phyloP scores from a whole-genome alignment of 2,329 filamentous ascomycete species.

The Epichloe coenophiala region DNA sequence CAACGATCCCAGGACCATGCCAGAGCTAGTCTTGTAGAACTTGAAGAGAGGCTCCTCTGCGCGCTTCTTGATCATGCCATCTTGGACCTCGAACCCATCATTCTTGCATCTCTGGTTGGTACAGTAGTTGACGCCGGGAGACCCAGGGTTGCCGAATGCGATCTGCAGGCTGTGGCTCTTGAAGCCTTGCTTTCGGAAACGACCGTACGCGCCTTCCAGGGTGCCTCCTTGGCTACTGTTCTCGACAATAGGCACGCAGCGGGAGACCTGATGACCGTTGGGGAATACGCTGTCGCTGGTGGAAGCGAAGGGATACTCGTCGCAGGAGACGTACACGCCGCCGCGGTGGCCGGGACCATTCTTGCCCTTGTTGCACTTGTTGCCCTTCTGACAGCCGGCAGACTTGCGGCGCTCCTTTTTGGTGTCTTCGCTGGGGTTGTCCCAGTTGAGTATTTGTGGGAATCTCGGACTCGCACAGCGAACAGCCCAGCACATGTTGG shows the following conservation, averaged over 20 bases:
- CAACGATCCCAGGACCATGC: constrained; percentile 8
- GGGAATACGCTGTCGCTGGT: constrained; percentile 4
- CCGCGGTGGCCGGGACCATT: constrained; percentile 8
- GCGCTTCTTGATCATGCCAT: constrained; percentile 6
- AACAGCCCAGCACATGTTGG: not conserved
- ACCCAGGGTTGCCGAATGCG: constrained; percentile 8
- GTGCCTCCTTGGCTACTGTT: constrained; percentile 6
- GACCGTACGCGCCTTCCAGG: constrained; percentile 1
- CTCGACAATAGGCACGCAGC: constrained; percentile 9
- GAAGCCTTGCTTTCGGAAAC: not conserved
- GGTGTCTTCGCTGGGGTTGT: not conserved
- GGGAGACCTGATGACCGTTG: constrained; percentile 8
- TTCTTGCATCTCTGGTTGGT: constrained; percentile 9
- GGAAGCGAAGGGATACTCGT: constrained; percentile 10
- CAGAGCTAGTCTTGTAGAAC: constrained; percentile 8
- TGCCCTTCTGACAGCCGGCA: constrained; percentile 6
- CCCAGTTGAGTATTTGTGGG: not conserved
- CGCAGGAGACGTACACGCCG: constrained; percentile 6
- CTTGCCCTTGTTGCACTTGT: constrained; percentile 6
- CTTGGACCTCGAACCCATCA: constrained; percentile 10
- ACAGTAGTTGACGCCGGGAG: constrained; percentile 8
- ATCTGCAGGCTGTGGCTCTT: not conserved
- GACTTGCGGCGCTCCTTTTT: not conserved
- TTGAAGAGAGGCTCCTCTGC: constrained; percentile 7
- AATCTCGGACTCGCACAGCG: not conserved